Evolutionary conservation across 306 rosid species (phyloP), one percentile per base, ranked within the genome.

Genomic region (Vigna unguiculata): DNA sequence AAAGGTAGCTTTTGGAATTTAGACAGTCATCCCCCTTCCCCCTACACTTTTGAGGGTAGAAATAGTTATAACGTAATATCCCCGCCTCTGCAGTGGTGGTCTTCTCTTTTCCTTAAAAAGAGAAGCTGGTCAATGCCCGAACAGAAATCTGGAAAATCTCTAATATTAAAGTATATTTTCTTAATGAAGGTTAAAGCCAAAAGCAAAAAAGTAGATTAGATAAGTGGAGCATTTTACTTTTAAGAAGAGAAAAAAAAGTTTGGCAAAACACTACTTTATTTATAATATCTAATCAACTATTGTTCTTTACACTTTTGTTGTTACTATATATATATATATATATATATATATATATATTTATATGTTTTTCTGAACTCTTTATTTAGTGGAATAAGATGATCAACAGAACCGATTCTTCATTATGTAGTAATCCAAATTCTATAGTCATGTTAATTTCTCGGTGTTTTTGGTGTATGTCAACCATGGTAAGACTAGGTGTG

Each of bases 1-100:
- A 88, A 85, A 83, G 97, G 98, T 90, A 85, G 66, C 7, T 69
- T 85, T 40, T 36, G 51, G 28, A 67, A 66, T 65, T 49, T 72
- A 78, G 52, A 74, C 9, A 21, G 60, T 68, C 64, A 45, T 34
- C 45, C 51, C 10, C 19, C 25, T 21, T 36, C 51, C 10, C 11
- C 4, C 36, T 16, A 49, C 53, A 22, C 57, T 47, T 75, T 17
- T 69, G 19, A 12, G 54, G 51, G 10, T 40, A 61, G 58, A 69
- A 54, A 45, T 32, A 54, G 21, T 61, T 36, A 17, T 51, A 41
- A 9, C 14, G 14, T 41, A 41, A 10, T 41, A 41, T 41, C 2
- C 14, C 46, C 46, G 2, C 46, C 3, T 40, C 1, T 40, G 45
- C 12, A 2, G 46, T 41, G 46, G 46, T 41, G 46, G 46, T 9